Evolutionary conservation across 2,329 filamentous ascomycete species (phyloP), one percentile per base, ranked within the genome.

Genomic region (Aspergillus novofumigatus): DNA sequence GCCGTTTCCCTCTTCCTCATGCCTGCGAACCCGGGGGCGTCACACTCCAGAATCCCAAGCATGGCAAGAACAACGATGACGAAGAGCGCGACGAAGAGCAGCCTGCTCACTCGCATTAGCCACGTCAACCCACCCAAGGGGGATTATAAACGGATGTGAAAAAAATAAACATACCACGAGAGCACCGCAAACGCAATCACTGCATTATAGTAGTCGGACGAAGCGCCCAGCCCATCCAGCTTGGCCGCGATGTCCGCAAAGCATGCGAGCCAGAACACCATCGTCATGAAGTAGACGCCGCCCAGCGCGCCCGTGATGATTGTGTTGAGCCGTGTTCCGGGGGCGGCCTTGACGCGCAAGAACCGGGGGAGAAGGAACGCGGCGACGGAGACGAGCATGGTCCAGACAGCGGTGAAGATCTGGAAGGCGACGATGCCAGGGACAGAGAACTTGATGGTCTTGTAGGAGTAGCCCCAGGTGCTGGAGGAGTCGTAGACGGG

Each of bases 231-330:
- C 1, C 61, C 60, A 10, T 44, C 58, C 21, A 65, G 53, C 1
- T 59, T 10, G 28, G 55, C 52, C 11, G 62, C 69, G 21, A 70
- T 55, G 48, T 70, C 65, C 21, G 69, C 67, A 50, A 72, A 72
- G 14, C 59, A 54, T 10, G 67, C 68, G 49, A 72, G 53, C 69
- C 69, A 72, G 51, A 72, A 71, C 20, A 70, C 61, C 62, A 61
- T 67, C 2, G 68, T 72, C n/a, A 69, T 49, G 42, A 68, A 66
- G 57, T 68, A 69, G 7, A 66, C 23, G 2, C 59, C 54, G 20
- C 67, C 53, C 14, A 65, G 60, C 3, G 25, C 54, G 9, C 64
- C 55, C 8, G 65, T 63, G 23, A 70, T 54, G 52, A 65, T 61
- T 9, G 42, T 58, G 48, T 67, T 68, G 25, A 66, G 53, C 44